These are phyloP conservation scores for Pestalotiopsis sp. DNA, from an alignment of 2,329 filamentous ascomycete genomes.

Conservation along the genomic window DNA sequence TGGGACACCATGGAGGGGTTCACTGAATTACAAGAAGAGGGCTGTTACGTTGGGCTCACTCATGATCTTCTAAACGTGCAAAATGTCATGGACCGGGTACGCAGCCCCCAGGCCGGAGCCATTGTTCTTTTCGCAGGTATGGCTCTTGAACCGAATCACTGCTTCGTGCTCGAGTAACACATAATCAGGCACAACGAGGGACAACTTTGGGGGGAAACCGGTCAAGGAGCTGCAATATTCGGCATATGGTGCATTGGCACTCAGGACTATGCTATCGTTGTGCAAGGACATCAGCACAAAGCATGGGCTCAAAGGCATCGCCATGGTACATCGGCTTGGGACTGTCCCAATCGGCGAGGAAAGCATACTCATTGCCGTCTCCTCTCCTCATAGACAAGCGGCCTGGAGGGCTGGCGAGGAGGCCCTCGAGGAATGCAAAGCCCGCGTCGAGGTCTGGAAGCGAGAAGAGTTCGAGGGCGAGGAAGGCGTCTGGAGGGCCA, in stretches of 20 bases:
- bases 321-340: slow-evolving; percentile 83
- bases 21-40: slow-evolving; percentile 48
- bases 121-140: slow-evolving; percentile 77
- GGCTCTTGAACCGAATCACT: slow-evolving; percentile 13
- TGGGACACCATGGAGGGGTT: slow-evolving; percentile 24
- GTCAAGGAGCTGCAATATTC: slow-evolving; percentile 77
- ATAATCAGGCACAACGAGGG: slow-evolving; percentile 70
- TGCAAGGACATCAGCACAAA: slow-evolving; percentile 57
- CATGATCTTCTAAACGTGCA: slow-evolving; percentile 60
- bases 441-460: slow-evolving; percentile 93
- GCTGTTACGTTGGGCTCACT: slow-evolving; percentile 71
- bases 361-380: slow-evolving; percentile 88
- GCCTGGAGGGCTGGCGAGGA: slow-evolving; percentile 91
- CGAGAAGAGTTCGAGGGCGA: slow-evolving; percentile 81
- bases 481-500: slow-evolving; percentile 84
- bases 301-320: slow-evolving; percentile 71
- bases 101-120: slow-evolving; percentile 73
- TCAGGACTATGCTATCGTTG: slow-evolving; percentile 70
- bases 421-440: slow-evolving; percentile 84
- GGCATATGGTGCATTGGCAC: slow-evolving; percentile 71
- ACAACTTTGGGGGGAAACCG: slow-evolving; percentile 71
- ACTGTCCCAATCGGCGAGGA: slow-evolving; percentile 89
- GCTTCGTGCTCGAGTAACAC: slow-evolving; percentile 12
- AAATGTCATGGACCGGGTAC: slow-evolving; percentile 65
- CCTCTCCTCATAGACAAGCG: slow-evolving; percentile 77